Evolutionary conservation across 331 rosid species (phyloP).

Genomic region (Saraca asoca): DNA sequence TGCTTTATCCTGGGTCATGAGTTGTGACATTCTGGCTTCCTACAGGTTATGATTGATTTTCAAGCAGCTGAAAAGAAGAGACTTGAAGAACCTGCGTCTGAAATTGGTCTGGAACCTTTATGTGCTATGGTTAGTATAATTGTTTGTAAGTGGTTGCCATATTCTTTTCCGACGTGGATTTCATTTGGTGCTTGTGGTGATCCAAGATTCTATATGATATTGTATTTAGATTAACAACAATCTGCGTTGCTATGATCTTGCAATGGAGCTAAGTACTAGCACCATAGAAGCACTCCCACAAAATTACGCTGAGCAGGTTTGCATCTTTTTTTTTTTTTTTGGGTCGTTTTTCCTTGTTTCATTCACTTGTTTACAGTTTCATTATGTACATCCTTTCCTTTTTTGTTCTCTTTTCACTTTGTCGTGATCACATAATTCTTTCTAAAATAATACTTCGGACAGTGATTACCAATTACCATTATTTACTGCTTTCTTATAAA

Average conservation of each 20-base stretch:
- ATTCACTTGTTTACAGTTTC: slow-evolving; percentile 22
- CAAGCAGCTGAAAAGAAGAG: slow-evolving; percentile 96
- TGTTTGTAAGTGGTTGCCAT: not conserved
- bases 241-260: slow-evolving; percentile 96
- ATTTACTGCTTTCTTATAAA: not conserved
- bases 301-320: slow-evolving; percentile 92
- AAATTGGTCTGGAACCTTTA: slow-evolving; percentile 85
- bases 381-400: slow-evolving; percentile 14
- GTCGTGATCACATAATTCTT: slow-evolving; percentile 3
- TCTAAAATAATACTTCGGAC: too few species aligned
- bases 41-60: slow-evolving; percentile 95
- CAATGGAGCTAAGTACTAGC: slow-evolving; percentile 88
- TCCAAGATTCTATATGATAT: slow-evolving; percentile 21
- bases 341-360: slow-evolving; percentile 29
- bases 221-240: slow-evolving; percentile 84
- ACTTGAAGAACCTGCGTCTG: slow-evolving; percentile 93
- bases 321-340: slow-evolving; percentile 30
- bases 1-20: slow-evolving; percentile 21
- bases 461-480: not conserved
- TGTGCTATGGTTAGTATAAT: slow-evolving; percentile 83
- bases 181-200: slow-evolving; percentile 26
- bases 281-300: slow-evolving; percentile 89
- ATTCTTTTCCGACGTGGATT: slow-evolving; percentile 17
- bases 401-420: not conserved
- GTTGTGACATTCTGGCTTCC: slow-evolving; percentile 18